A percentile compares a stretch with the other conserved stretches of the same genome.
Conservation (phyloP, 2,329 filamentous ascomycete genomes). For the Aspergillus piperis region DNA sequence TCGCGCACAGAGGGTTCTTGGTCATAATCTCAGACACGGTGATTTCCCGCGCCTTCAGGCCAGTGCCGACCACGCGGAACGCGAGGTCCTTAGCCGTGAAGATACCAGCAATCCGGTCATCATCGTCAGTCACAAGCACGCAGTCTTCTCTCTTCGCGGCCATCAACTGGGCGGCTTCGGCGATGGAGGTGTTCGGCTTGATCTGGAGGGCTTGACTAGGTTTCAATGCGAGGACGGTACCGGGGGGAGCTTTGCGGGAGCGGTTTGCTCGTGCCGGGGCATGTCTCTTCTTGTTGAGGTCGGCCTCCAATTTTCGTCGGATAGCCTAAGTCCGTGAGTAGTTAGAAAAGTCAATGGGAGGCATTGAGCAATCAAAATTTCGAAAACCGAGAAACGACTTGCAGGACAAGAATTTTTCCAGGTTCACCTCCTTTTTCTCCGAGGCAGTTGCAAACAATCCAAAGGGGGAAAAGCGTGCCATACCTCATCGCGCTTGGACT, state of each 20-base stretch:
- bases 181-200: conserved; percentile 89
- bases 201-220: conserved; percentile 96
- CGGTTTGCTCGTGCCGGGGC: conserved; percentile 75
- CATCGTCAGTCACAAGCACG: conserved; percentile 94
- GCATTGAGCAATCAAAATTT: background rate
- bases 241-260: conserved; percentile 89
- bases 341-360: conserved; percentile 12
- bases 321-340: conserved; percentile 68
- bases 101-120: conserved; percentile 96
- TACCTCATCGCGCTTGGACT: conserved; percentile 98
- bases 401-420: background rate
- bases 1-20: conserved; percentile 95
- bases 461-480: conserved; percentile 4
- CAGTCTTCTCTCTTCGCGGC: conserved; percentile 98
- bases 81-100: conserved; percentile 99
- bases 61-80: conserved; percentile 90
- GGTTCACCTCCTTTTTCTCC: background rate
- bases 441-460: background rate
- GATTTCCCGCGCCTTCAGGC: conserved; percentile 83
- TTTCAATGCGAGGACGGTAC: conserved; percentile 92
- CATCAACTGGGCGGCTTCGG: conserved; percentile 97
- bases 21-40: conserved; percentile 99
- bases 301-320: conserved; percentile 92
- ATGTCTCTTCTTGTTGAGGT: conserved; percentile 96
- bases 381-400: background rate